Evolutionary conservation across 805 yeast genomes (phyloP).

Genomic region (Saturnispora quitensis): DNA sequence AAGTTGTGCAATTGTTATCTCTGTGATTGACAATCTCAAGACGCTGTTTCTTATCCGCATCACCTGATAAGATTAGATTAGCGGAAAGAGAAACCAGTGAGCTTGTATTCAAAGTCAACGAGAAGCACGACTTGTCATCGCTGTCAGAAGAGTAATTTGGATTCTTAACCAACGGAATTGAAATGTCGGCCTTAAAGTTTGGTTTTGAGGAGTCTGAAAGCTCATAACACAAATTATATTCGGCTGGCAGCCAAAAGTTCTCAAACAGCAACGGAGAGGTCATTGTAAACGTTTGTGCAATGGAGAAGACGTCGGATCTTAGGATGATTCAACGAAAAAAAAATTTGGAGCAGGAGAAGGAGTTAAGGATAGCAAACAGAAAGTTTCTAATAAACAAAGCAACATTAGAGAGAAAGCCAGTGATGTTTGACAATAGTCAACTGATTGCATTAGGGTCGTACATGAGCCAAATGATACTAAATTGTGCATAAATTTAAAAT

Average conservation of each 20-base stretch:
- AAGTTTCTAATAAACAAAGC: not conserved
- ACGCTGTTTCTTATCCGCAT: constrained; percentile 7
- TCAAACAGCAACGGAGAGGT: constrained; percentile 21
- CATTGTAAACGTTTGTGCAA: not conserved
- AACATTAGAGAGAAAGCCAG: too few relatives aligned
- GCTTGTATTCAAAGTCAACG: constrained; percentile 32
- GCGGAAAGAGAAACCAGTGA: constrained; percentile 33
- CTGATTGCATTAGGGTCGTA: too few relatives aligned
- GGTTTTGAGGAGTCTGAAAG: constrained; percentile 33
- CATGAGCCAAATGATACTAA: too few relatives aligned
- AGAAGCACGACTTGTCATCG: constrained; percentile 10
- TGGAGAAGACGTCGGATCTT: not conserved
- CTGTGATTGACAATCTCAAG: constrained; percentile 29
- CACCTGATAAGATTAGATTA: constrained; percentile 11
- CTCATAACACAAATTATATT: constrained; percentile 29
- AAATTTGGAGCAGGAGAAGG: not conserved
- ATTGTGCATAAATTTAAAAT: too few relatives aligned
- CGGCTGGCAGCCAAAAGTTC: constrained; percentile 30
- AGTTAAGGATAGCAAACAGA: not conserved
- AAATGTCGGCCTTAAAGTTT: constrained; percentile 34
- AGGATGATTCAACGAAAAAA: not conserved
- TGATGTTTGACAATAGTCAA: not conserved
- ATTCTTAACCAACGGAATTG: constrained; percentile 27
- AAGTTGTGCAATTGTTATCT: constrained; percentile 28
- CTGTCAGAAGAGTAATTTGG: constrained; percentile 10